A percentile compares a stretch with the other conserved stretches of the same genome.
These are phyloP conservation scores for Harringtonia aguacate DNA, from an alignment of 2,329 filamentous ascomycete genomes.

Conservation along the genomic window DNA sequence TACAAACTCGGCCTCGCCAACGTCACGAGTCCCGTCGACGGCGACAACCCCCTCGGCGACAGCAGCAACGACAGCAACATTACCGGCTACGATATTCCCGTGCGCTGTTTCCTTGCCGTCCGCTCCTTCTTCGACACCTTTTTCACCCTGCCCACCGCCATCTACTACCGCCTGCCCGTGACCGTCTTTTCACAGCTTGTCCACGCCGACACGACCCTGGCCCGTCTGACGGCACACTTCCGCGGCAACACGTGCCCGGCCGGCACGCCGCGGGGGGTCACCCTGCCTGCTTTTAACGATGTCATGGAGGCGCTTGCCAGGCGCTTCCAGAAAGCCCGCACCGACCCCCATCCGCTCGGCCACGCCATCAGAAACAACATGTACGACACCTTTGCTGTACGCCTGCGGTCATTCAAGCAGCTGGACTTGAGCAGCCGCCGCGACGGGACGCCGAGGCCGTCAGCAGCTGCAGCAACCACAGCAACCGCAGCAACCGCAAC, in stretches of 20 bases:
- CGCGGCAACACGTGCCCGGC: conserved; percentile 7
- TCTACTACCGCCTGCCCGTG: conserved; percentile 9
- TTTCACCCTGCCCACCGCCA: conserved; percentile 9
- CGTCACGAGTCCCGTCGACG: neutral
- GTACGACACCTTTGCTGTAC: conserved; percentile 12
- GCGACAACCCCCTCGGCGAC: neutral
- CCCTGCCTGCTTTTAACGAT: conserved; percentile 8
- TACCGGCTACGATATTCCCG: conserved; percentile 2
- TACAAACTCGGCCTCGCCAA: conserved; percentile 12
- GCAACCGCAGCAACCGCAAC: neutral
- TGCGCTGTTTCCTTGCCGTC: conserved; percentile 9
- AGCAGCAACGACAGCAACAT: neutral
- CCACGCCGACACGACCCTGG: conserved; percentile 12
- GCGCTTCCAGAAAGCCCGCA: conserved; percentile 7
- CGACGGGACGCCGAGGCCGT: neutral
- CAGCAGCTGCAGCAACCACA: neutral
- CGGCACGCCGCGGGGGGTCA: conserved; percentile 5
- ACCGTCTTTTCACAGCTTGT: conserved; percentile 10
- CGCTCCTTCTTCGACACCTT: conserved; percentile 11
- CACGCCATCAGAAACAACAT: conserved; percentile 6
- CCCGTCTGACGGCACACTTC: conserved; percentile 12
- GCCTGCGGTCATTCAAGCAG: conserved; percentile 12
- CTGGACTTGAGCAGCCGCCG: conserved; percentile 6
- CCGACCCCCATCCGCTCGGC: conserved; percentile 9
- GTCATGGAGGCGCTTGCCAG: conserved; percentile 11